Percentiles rank a stretch among this genome's conserved stretches.
Conservation (phyloP, 2,329 filamentous ascomycete genomes). For the Diaporthe vaccinii region DNA sequence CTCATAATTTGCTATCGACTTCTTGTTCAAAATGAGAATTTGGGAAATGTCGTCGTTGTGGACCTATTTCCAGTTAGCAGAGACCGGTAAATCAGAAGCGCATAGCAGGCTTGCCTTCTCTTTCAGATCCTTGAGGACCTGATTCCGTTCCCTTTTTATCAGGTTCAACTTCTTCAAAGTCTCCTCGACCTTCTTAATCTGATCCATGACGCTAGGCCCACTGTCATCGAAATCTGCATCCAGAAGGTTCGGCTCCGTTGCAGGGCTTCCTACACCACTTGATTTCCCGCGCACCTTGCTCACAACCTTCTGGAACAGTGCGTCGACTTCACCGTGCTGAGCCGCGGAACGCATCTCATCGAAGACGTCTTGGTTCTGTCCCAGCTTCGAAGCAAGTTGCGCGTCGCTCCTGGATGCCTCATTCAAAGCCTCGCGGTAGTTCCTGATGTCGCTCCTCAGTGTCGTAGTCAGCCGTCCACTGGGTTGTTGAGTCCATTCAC, state of each 20-base stretch:
- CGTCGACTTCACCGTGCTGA: constrained; percentile 87
- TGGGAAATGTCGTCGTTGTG: constrained; percentile 98
- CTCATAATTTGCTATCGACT: constrained; percentile 93
- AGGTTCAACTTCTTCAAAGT: constrained; percentile 91
- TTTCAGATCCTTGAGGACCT: constrained; percentile 96
- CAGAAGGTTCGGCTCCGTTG: constrained; percentile 78
- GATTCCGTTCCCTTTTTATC: constrained; percentile 90
- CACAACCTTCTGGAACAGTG: constrained; percentile 89
- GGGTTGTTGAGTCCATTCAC: constrained; percentile 97
- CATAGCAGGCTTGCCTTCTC: constrained; percentile 81
- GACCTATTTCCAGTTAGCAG: constrained; percentile 68
- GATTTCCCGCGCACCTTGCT: constrained; percentile 79
- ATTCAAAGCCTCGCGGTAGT: constrained; percentile 89
- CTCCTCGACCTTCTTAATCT: constrained; percentile 90
- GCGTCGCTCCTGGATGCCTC: constrained; percentile 90
- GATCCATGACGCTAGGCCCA: constrained; percentile 84
- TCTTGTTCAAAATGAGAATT: constrained; percentile 97
- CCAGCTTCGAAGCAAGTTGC: constrained; percentile 84
- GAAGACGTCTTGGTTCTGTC: constrained; percentile 89
- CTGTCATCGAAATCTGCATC: constrained; percentile 92
- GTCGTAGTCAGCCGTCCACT: constrained; percentile 91
- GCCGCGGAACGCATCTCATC: constrained; percentile 95
- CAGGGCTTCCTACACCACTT: constrained; percentile 72
- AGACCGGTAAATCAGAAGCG: background rate
- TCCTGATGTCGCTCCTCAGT: constrained; percentile 86